These are phyloP conservation scores for Ceratobasidium papillatum DNA, from an alignment of 1,284 basidiomycete genomes.

Conservation along the genomic window DNA sequence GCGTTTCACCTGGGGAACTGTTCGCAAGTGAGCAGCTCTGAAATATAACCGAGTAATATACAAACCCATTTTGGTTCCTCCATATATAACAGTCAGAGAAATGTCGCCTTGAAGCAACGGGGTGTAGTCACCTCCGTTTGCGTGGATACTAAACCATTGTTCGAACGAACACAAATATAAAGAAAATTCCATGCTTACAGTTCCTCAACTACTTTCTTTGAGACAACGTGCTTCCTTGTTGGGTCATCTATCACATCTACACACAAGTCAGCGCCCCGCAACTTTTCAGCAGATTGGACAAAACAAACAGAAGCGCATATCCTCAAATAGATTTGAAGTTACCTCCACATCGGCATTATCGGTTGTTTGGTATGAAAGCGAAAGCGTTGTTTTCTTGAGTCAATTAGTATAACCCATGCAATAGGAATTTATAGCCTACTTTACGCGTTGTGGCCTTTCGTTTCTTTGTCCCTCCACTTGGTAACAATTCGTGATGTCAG, in stretches of 20 bases:
- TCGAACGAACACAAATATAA: neutral
- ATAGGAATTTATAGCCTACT: slow-evolving; percentile 51
- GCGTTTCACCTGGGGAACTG: slow-evolving; percentile 43
- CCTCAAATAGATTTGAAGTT: slow-evolving; percentile 73
- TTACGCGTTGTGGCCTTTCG: slow-evolving; percentile 66
- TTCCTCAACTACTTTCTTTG: slow-evolving; percentile 70
- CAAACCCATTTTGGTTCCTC: slow-evolving; percentile 67
- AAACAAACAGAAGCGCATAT: slow-evolving; percentile 77
- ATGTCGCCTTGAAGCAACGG: slow-evolving; percentile 61
- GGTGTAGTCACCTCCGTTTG: slow-evolving; percentile 76
- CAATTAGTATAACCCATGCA: slow-evolving; percentile 6
- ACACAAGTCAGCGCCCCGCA: neutral
- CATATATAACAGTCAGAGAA: slow-evolving; percentile 66
- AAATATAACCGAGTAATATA: slow-evolving; percentile 61
- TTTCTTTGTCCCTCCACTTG: slow-evolving; percentile 69
- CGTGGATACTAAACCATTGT: slow-evolving; percentile 65
- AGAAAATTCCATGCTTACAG: slow-evolving; percentile 57
- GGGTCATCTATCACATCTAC: slow-evolving; percentile 81
- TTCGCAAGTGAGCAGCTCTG: neutral
- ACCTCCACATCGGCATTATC: slow-evolving; percentile 66
- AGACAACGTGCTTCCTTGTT: slow-evolving; percentile 72
- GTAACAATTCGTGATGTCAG: slow-evolving; percentile 17
- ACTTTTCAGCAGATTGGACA: neutral
- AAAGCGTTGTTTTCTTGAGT: slow-evolving; percentile 61
- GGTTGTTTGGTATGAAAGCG: slow-evolving; percentile 71